Evolutionary conservation across 1,284 basidiomycete species (phyloP), one percentile per base, ranked within the genome.

Genomic region (Tilletia setariae): DNA sequence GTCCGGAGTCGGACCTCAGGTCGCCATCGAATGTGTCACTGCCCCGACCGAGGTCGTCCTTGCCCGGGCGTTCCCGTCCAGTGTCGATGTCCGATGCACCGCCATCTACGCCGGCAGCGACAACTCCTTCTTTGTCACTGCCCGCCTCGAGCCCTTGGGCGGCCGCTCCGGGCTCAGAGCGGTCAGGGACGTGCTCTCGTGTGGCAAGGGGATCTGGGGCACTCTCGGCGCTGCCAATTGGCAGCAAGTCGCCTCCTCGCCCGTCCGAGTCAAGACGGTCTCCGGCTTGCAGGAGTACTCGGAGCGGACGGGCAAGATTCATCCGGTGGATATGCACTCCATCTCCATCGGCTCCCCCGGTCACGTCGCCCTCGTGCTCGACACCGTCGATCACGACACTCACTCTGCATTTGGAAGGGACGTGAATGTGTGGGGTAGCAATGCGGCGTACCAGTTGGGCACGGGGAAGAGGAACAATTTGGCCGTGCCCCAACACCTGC

Each of bases 1-100:
- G 83, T 86, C 93, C 63, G 93, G 93, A 9, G 85, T 97, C 23
- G 93, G 93, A 1, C 84, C 86, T 8, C 86, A 87, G 67, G 85
- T 90, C 19, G 86, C 87, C 4, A 84, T 91, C 66, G 88, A 91
- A 62, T 87, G 88, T 3, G 90, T 97, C 68, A 89, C 87, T 1
- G 87, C 91, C 1, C 94, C 94, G 0, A 93, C 92, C 4, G 94
- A 98, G 82, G 87, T 96, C 16, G 86, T 90, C 13, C 84, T 95
- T 15, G 88, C 87, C 83, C 86, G 87, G 49, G 85, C 85, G 47
- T 86, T 87, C 68, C 85, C 89, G 21, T 87, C 87, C 53, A 73
- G 72, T 44, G 44, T 69, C 19, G 76, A 79, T 40, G 69, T 79
- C 19, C 61, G 67, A 0, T 74, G 73, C 21, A 72, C 66, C 23